Percentiles rank a stretch among this genome's conserved stretches.
These are phyloP conservation scores for Ormosia semicastrata DNA, from an alignment of 306 rosid genomes.

Conservation along the genomic window DNA sequence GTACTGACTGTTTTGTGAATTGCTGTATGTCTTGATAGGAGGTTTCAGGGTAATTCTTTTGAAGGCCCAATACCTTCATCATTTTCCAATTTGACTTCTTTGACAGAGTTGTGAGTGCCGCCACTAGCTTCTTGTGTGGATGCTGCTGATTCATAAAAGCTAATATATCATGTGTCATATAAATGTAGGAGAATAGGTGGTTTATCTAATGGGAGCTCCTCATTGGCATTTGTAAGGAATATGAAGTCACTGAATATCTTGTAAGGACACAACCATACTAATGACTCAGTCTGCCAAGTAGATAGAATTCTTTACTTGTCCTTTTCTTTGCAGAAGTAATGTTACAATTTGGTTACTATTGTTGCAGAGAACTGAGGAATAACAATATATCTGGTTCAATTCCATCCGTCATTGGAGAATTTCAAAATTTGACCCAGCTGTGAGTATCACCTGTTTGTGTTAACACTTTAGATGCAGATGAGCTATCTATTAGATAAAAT, in stretches of 20 bases:
- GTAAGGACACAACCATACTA: slow-evolving; percentile 43
- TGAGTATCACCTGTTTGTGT: slow-evolving; percentile 37
- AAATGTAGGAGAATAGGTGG: slow-evolving; percentile 61
- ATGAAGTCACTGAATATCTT: slow-evolving; percentile 61
- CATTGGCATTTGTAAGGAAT: slow-evolving; percentile 59
- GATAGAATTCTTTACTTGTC: background rate
- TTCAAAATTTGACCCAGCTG: slow-evolving; percentile 45
- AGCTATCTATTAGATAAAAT: background rate
- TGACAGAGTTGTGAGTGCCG: slow-evolving; percentile 62
- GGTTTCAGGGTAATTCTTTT: slow-evolving; percentile 83
- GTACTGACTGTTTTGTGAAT: slow-evolving; percentile 7
- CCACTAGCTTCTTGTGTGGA: background rate
- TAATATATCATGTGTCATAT: slow-evolving; percentile 27
- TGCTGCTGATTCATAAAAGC: background rate
- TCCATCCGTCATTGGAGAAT: slow-evolving; percentile 67
- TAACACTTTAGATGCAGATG: background rate
- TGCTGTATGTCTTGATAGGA: slow-evolving; percentile 49
- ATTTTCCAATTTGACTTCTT: slow-evolving; percentile 65
- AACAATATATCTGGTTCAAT: slow-evolving; percentile 65
- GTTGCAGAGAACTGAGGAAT: slow-evolving; percentile 70
- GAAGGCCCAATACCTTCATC: slow-evolving; percentile 66
- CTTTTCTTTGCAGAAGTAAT: slow-evolving; percentile 8
- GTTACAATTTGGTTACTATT: slow-evolving; percentile 15
- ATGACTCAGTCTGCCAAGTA: background rate
- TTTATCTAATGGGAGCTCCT: slow-evolving; percentile 68